phyloP scores from a whole-genome alignment of 2,329 filamentous ascomycete genomes.

The Purpureocillium lavendulum region DNA sequence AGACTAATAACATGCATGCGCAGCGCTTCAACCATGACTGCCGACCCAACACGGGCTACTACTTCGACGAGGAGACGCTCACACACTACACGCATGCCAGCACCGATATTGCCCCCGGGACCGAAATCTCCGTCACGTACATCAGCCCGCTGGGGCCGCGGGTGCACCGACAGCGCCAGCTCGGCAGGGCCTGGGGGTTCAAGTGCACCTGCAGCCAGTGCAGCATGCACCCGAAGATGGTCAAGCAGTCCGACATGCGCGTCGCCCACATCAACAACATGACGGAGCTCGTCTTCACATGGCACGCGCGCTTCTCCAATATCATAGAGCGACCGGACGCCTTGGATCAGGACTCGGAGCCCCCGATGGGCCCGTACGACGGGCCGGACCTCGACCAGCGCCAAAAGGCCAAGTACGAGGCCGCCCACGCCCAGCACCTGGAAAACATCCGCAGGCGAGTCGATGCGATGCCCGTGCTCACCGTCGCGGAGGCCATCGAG shows the following conservation, averaged over 20 bases:
- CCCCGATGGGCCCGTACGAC: too few species aligned
- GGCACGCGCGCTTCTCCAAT: too few species aligned
- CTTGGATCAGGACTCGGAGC: too few species aligned
- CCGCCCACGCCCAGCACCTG: too few species aligned
- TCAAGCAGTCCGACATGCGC: constrained; percentile 26
- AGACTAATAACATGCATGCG: too few species aligned
- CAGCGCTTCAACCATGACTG: constrained; percentile 38
- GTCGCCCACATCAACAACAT: constrained; percentile 11
- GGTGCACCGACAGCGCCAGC: constrained; percentile 16
- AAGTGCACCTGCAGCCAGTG: constrained; percentile 30
- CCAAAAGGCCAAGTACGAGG: too few species aligned
- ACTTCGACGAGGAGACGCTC: constrained; percentile 27
- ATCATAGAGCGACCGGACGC: too few species aligned
- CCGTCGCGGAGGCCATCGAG: constrained; percentile 10
- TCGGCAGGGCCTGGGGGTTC: constrained; percentile 30
- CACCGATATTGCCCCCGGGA: constrained; percentile 29
- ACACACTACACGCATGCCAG: constrained; percentile 29
- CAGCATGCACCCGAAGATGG: constrained; percentile 15
- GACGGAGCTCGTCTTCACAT: too few species aligned
- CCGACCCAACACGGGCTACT: constrained; percentile 34
- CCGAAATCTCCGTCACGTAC: constrained; percentile 35
- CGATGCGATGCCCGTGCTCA: constrained; percentile 9
- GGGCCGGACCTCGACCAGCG: too few species aligned
- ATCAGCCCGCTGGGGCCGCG: constrained; percentile 22
- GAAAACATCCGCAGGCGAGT: too few species aligned